Evolutionary conservation across 1,284 basidiomycete species (phyloP).

Genomic region (Trichosporon inkin): DNA sequence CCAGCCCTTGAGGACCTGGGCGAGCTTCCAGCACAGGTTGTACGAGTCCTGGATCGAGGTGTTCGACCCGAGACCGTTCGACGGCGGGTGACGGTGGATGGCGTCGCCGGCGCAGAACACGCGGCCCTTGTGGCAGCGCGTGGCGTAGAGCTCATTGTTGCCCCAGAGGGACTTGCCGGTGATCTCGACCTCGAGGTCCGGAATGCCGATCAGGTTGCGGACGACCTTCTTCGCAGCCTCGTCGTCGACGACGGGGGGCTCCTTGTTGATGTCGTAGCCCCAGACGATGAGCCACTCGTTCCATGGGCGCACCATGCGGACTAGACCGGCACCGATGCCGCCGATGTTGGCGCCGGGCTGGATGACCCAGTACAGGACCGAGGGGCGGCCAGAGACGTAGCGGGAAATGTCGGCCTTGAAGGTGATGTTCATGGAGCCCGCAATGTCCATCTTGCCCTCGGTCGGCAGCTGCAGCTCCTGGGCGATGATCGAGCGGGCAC

Average conservation of each 20-base stretch:
- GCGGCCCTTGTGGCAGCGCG: constrained; percentile 16
- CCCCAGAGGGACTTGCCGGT: constrained; percentile 23
- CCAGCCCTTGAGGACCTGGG: constrained; percentile 12
- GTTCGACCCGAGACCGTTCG: constrained; percentile 21
- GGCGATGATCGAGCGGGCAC: constrained; percentile 18
- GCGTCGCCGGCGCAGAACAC: constrained; percentile 22
- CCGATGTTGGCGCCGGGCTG: constrained; percentile 21
- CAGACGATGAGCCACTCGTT: constrained; percentile 23
- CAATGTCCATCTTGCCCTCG: constrained; percentile 21
- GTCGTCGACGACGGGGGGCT: constrained; percentile 18
- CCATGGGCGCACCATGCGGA: constrained; percentile 23
- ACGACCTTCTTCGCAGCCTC: constrained; percentile 12
- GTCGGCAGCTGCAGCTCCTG: constrained; percentile 17
- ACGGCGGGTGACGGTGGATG: constrained; percentile 22
- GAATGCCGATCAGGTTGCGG: constrained; percentile 17
- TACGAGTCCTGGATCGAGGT: constrained; percentile 23
- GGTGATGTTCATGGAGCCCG: constrained; percentile 22
- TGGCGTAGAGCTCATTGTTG: constrained; percentile 22
- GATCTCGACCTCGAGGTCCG: constrained; percentile 22
- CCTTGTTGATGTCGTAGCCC: constrained; percentile 19
- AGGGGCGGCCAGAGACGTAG: constrained; percentile 14
- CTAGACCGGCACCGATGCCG: constrained; percentile 19
- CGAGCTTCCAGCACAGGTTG: constrained; percentile 23
- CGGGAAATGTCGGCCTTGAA: constrained; percentile 20
- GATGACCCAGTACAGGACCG: constrained; percentile 23